Evolutionary conservation across 2,329 filamentous ascomycete genomes (phyloP).

Genomic region (Emmonsiellopsis sp.): DNA sequence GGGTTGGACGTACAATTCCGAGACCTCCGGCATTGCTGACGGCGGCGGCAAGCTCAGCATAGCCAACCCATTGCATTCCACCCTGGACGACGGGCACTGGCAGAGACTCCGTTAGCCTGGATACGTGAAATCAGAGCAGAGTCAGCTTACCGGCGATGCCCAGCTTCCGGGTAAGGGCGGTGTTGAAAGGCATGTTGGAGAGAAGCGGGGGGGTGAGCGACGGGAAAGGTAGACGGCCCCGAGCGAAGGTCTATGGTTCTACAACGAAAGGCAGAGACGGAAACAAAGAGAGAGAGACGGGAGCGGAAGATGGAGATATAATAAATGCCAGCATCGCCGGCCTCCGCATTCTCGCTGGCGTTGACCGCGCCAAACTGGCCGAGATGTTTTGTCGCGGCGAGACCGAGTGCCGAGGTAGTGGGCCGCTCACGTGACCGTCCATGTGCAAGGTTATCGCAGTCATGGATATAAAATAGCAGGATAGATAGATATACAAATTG

Average conservation of each 20-base stretch:
- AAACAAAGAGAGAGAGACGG: background rate
- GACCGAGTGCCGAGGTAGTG: too few species aligned
- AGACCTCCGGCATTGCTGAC: conserved; percentile 46
- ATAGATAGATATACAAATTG: too few species aligned
- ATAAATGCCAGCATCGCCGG: too few species aligned
- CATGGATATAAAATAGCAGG: too few species aligned
- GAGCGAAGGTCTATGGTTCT: background rate
- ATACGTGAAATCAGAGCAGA: background rate
- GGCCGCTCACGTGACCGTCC: too few species aligned
- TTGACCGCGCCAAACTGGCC: too few species aligned
- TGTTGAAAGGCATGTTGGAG: conserved; percentile 52
- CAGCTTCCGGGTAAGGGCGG: conserved; percentile 51
- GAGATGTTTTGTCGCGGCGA: too few species aligned
- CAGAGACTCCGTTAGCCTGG: background rate
- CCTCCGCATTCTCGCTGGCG: too few species aligned
- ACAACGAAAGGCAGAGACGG: background rate
- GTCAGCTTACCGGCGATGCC: conserved; percentile 37
- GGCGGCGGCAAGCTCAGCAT: conserved; percentile 43
- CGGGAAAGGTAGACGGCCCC: background rate
- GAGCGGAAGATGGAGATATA: too few species aligned
- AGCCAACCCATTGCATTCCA: conserved; percentile 49
- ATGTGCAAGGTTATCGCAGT: too few species aligned
- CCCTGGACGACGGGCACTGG: conserved; percentile 41
- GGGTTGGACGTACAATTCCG: conserved; percentile 35
- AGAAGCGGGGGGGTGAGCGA: background rate